These are phyloP conservation scores for Cladosporium sp. DNA, from an alignment of 2,329 filamentous ascomycete genomes.

Conservation along the genomic window DNA sequence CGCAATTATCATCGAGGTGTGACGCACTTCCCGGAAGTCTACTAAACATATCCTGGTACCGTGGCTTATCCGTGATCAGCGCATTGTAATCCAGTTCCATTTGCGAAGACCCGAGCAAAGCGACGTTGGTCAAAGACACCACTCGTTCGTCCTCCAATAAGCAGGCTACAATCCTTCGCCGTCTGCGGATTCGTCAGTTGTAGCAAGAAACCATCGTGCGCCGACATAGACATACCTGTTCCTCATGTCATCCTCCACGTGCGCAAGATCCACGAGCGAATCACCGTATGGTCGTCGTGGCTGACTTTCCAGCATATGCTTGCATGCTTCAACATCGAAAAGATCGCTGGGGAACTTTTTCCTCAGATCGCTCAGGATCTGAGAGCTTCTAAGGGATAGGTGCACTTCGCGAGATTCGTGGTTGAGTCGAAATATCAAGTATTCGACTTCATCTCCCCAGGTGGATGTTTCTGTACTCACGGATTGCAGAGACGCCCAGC, in stretches of 20 bases:
- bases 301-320: conserved; percentile 15
- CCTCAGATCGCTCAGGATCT: background rate
- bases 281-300: background rate
- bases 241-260: background rate
- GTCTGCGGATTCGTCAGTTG: background rate
- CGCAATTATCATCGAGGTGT: background rate
- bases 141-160: background rate
- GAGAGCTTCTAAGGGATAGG: background rate
- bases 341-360: background rate
- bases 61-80: background rate
- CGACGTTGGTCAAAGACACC: background rate
- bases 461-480: background rate
- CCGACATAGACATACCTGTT: background rate
- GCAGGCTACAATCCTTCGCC: background rate
- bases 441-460: background rate
- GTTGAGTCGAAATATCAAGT: background rate
- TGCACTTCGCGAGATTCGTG: background rate
- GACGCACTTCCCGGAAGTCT: background rate
- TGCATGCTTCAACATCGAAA: conserved; percentile 12
- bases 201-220: background rate
- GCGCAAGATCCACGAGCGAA: background rate
- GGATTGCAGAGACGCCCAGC: background rate
- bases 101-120: background rate
- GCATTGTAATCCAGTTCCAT: background rate
- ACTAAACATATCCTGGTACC: background rate